Percentiles rank a stretch among this genome's conserved stretches.
phyloP scores from a whole-genome alignment of 306 rosid genomes.

The Aeschynomene evenia region DNA sequence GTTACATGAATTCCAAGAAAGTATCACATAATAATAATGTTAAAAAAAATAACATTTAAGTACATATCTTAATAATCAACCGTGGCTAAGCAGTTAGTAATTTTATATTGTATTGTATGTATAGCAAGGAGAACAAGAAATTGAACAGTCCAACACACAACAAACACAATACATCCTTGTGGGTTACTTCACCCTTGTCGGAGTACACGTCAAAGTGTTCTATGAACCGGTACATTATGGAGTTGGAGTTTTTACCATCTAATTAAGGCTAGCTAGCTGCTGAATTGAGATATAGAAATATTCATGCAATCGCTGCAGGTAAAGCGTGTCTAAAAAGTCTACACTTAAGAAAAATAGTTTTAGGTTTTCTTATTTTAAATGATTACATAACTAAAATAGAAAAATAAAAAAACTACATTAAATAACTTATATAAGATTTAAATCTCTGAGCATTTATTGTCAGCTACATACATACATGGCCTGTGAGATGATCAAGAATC shows the following conservation, averaged over 20 bases:
- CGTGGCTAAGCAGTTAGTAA: constrained; percentile 12
- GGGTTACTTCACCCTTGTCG: constrained; percentile 57
- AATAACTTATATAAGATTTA: no score
- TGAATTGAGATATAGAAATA: background rate
- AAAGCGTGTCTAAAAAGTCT: constrained; percentile 1
- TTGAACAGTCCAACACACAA: constrained; percentile 34
- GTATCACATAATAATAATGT: no score
- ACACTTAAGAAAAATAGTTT: no score
- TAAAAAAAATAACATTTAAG: no score
- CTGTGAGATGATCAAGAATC: background rate
- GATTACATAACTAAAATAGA: no score
- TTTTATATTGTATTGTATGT: constrained; percentile 20
- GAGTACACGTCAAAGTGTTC: constrained; percentile 44
- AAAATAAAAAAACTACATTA: no score
- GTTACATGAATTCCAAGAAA: no score
- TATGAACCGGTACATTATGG: constrained; percentile 7
- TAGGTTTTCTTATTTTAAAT: no score
- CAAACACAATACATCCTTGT: constrained; percentile 36
- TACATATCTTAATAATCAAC: constrained; percentile 14
- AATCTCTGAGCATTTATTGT: constrained; percentile 25
- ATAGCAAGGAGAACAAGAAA: constrained; percentile 28
- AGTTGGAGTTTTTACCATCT: no score
- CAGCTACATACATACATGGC: background rate
- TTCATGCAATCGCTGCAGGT: background rate
- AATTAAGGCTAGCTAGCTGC: no score